Evolutionary conservation across 1,139 yeast species (phyloP), one percentile per base, ranked within the genome.

Genomic region (Saccharomyces hybrid): DNA sequence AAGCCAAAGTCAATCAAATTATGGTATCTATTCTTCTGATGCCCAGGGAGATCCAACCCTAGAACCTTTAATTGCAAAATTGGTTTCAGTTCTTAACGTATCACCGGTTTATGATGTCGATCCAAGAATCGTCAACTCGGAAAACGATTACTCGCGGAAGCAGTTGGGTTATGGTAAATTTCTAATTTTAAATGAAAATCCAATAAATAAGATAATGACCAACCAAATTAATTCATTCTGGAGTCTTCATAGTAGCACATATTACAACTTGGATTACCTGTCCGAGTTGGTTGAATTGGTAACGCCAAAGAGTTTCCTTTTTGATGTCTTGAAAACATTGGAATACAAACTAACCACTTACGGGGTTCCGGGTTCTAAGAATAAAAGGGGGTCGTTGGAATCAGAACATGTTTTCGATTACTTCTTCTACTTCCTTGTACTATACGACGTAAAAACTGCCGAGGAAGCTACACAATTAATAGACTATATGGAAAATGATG

Each of bases 191-290:
- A 63, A 63, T 50, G 72, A 69, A 34, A 58, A 58, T 41, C 67
- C 71, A 7, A 60, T 68, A 16, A 65, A 67, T 52, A 67, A 67
- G 48, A 65, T 69, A 7, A 57, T 69, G 61, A 59, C 68, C 3
- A 69, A 68, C 47, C 72, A 69, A 58, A 62, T 66, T 23, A 69
- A 68, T 49, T 68, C 71, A 5, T 69, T 69, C 52, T 68, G 71
- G 72, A 67, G 66, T 56, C 55, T 69, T 48, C 72, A 69, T 52
- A 68, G 71, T 47, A 68, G 72, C 55, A 68, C 71, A 3, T 69
- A 66, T 52, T 69, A 67, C 52, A 69, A 69, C 52, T 55, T 67
- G 32, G 72, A 69, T 54, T 69, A 66, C 51, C 49, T 69, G 52
- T 55, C 57, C n/a, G 64, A 63, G 27, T 55, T 69, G 14, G 61